phyloP scores from a whole-genome alignment of 495 filamentous ascomycete genomes.

The Letharia lupina region DNA sequence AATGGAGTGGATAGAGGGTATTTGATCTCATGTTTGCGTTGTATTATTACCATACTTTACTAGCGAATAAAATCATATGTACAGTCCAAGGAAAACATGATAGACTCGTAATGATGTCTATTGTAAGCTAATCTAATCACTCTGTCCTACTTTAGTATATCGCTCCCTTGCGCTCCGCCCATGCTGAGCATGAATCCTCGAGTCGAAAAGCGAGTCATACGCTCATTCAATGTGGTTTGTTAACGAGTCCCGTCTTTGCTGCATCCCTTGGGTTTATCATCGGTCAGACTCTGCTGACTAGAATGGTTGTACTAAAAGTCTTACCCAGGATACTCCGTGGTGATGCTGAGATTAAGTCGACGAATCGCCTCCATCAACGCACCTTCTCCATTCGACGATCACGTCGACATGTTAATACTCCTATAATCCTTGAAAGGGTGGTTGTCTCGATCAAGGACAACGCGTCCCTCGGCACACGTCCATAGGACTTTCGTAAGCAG shows the following conservation, averaged over 20 bases:
- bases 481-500: background rate
- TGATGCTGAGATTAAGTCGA: background rate
- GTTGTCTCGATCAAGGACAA: background rate
- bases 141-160: no score
- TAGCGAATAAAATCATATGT: background rate
- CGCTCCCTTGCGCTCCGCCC: no score
- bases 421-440: background rate
- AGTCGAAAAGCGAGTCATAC: background rate
- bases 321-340: background rate
- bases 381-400: background rate
- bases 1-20: background rate
- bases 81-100: background rate
- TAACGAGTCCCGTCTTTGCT: fast-evolving
- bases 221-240: background rate
- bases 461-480: background rate
- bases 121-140: no score
- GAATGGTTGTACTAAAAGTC: background rate
- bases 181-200: no score
- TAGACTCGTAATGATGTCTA: no score
- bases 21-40: background rate
- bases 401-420: background rate
- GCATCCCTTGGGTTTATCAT: background rate
- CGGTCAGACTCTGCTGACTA: background rate
- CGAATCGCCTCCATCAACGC: background rate
- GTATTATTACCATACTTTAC: background rate